These are phyloP conservation scores for Aspergillus ustus DNA, from an alignment of 2,329 filamentous ascomycete species.

Conservation along the genomic window DNA sequence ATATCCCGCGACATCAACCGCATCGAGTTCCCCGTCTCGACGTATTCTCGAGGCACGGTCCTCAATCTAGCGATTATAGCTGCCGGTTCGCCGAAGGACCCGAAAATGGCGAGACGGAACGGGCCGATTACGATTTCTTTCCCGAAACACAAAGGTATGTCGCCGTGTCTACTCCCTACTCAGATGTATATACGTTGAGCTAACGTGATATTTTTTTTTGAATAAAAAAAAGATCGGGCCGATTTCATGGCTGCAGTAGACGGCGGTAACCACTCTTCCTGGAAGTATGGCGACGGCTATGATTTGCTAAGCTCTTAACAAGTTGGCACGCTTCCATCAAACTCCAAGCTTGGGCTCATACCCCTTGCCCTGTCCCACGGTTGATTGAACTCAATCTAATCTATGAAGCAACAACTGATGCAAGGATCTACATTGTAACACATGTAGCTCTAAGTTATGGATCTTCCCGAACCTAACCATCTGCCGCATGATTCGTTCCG, in stretches of 20 bases:
- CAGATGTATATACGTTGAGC: too few species aligned
- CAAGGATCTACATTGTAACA: neutral
- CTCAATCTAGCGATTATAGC: conserved; percentile 36
- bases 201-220: neutral
- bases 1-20: conserved; percentile 26
- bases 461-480: neutral
- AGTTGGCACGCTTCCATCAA: neutral
- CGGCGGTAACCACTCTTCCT: neutral
- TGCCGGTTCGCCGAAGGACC: conserved; percentile 30
- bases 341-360: too few species aligned
- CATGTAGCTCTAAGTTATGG: neutral
- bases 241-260: conserved; percentile 25
- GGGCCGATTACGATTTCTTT: conserved; percentile 35
- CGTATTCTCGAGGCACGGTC: conserved; percentile 30
- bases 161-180: neutral
- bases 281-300: conserved; percentile 1
- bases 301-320: neutral
- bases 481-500: neutral
- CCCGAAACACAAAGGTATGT: conserved; percentile 28
- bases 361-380: neutral
- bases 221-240: conserved; percentile 28
- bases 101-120: conserved; percentile 20
- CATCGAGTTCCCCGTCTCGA: conserved; percentile 25
- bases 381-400: neutral
- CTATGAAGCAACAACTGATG: neutral